Evolutionary conservation across 257 asterid genomes (phyloP).

Genomic region (Solanum piurae): DNA sequence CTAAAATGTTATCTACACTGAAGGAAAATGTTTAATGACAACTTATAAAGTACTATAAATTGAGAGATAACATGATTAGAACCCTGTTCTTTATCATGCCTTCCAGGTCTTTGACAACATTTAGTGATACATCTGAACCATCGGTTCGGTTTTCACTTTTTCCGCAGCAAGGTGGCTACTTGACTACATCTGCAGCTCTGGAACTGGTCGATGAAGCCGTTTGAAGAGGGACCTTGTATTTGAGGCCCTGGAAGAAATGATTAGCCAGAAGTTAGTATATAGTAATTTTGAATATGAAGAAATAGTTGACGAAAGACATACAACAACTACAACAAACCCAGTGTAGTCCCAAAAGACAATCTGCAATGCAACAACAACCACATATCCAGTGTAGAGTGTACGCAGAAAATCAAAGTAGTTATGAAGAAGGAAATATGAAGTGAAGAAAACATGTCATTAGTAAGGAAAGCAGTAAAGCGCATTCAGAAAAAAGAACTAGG

Average conservation of each 20-base stretch:
- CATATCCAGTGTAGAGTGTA: neutral
- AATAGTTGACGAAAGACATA: neutral
- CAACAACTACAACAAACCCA: neutral
- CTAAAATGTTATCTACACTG: neutral
- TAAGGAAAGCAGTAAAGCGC: neutral
- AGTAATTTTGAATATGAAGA: neutral
- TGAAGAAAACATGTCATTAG: neutral
- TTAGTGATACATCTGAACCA: neutral
- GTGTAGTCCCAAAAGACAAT: neutral
- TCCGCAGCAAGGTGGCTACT: neutral
- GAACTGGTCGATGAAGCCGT: neutral
- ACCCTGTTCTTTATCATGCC: neutral
- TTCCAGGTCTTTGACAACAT: neutral
- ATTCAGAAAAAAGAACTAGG: neutral
- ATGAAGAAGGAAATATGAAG: neutral
- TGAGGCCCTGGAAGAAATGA: neutral
- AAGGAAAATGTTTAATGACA: neutral
- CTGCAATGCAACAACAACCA: neutral
- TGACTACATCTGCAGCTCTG: neutral
- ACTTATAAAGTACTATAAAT: neutral
- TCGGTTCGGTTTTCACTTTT: neutral
- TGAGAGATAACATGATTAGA: neutral
- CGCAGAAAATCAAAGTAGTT: neutral
- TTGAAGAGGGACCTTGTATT: neutral
- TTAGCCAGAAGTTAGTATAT: neutral